Evolutionary conservation across 2,329 filamentous ascomycete genomes (phyloP).

Genomic region (Colletotrichum eleusines): DNA sequence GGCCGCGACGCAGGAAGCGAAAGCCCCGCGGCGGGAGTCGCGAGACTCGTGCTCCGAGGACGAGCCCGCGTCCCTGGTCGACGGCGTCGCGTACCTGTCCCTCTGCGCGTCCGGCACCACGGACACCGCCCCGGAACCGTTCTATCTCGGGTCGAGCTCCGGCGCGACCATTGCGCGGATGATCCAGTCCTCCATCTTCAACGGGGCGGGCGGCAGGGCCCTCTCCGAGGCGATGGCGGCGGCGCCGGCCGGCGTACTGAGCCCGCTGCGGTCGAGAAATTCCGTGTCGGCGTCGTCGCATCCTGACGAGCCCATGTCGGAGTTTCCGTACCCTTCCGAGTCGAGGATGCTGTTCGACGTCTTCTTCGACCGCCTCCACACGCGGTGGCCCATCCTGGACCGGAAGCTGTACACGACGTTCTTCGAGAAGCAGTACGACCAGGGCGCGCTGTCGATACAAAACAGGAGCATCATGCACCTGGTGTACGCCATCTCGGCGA

Average conservation of each 20-base stretch:
- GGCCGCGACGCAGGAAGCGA: background rate
- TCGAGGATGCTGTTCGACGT: constrained; percentile 44
- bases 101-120: constrained; percentile 45
- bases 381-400: constrained; percentile 46
- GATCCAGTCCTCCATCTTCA: constrained; percentile 47
- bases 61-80: constrained; percentile 43
- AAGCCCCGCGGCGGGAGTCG: constrained; percentile 1
- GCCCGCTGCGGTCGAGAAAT: constrained; percentile 1
- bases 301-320: constrained; percentile 31
- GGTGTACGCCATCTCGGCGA: constrained; percentile 46
- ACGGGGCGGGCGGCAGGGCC: constrained; percentile 33
- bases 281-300: constrained; percentile 22
- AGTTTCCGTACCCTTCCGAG: constrained; percentile 41
- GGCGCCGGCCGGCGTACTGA: background rate
- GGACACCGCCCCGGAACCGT: constrained; percentile 45
- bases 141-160: constrained; percentile 47
- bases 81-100: constrained; percentile 46
- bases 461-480: constrained; percentile 47
- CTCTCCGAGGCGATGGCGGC: constrained; percentile 16
- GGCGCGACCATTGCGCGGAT: constrained; percentile 47
- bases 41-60: constrained; percentile 42
- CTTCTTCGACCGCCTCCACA: constrained; percentile 47
- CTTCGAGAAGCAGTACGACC: constrained; percentile 43
- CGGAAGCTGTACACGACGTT: constrained; percentile 42
- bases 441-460: constrained; percentile 42